Evolutionary conservation across 352 stramenopile genomes (phyloP).

Genomic region (Sclerospora graminicola): DNA sequence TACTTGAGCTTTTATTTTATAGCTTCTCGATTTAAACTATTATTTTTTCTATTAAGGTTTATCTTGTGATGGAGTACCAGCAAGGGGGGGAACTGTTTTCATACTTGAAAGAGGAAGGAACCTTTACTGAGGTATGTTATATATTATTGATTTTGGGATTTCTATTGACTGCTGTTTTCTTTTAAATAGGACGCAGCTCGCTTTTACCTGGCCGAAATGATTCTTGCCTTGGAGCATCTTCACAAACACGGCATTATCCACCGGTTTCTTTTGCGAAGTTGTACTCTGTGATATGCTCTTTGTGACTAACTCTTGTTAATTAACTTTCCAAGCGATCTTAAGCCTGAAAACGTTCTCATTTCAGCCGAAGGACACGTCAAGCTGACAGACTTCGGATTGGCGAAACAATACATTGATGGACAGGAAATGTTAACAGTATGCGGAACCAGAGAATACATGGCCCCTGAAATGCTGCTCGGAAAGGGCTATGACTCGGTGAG

Average conservation of each 20-base stretch:
- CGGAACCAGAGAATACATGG: constrained; percentile 84
- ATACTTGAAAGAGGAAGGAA: constrained; percentile 53
- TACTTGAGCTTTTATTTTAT: not conserved
- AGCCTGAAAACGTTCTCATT: constrained; percentile 90
- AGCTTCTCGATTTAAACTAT: not conserved
- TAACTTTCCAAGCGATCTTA: constrained; percentile 53
- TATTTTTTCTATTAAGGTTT: constrained; percentile 28
- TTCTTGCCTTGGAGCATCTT: constrained; percentile 73
- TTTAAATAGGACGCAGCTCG: constrained; percentile 41
- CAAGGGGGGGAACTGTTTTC: constrained; percentile 74
- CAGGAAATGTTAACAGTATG: constrained; percentile 69
- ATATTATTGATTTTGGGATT: not conserved
- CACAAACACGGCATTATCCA: constrained; percentile 78
- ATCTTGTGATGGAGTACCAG: constrained; percentile 74
- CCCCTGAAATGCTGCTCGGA: constrained; percentile 71
- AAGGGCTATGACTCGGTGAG: constrained; percentile 73
- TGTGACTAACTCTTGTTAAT: not conserved
- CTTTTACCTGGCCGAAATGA: constrained; percentile 82
- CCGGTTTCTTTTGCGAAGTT: constrained; percentile 26
- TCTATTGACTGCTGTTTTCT: not conserved
- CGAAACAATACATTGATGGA: constrained; percentile 58
- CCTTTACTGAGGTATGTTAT: constrained; percentile 44
- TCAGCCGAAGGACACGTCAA: constrained; percentile 84
- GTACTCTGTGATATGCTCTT: not conserved
- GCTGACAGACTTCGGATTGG: constrained; percentile 88